Base-by-base conservation (phyloP, 495 filamentous ascomycete species). In the Eremomyces bilateralis region DNA sequence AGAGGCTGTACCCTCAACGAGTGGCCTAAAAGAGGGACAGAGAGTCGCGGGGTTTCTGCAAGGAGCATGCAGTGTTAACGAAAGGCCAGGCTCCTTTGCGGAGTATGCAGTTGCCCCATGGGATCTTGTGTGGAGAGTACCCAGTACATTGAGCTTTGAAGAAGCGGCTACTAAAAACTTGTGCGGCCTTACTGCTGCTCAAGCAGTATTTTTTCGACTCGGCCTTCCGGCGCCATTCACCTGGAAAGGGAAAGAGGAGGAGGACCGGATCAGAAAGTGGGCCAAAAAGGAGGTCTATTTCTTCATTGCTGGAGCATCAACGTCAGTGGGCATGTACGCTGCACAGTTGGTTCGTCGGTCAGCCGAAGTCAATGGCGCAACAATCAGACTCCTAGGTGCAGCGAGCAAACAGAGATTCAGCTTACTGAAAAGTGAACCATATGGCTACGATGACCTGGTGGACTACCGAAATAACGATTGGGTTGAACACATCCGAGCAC, bases 401-500 rank as follows among this genome's bases (percentile, higher is more conserved):
- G 56, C 58, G 20, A 54, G 53, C 27, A 28, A 36, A 8, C 30
- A 41, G 4, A 38, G 41, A 3, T 50, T 42, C 19, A 35, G 29
- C 0, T 35, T 52, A 31, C 34, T 59, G 19, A 45, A 25, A 10
- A 28, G 24, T 15, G 39, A 20, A 28, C 48, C 45, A 15, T 48
- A 48, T 20, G 53, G 45, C 0, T 71, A 68, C 42, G 62, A 64
- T 30, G 51, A 48, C 0, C 61, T 67, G 5, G 53, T 73, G 29
- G 63, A 69, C 39, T 73, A 73, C 50, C 67, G 63, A 40, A 60
- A 64, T 37, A 15, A 39, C 16, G 56, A 64, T 29, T 73, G 67
- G 65, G 46, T 52, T 22, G 54, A 57, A 40, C 53, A 67, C 42
- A 43, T 69, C 2, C 57, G 57, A 24, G 49, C 51, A 17, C 53